Base-by-base conservation (phyloP, 345 rosid genomes). In the Citrus maxima region DNA sequence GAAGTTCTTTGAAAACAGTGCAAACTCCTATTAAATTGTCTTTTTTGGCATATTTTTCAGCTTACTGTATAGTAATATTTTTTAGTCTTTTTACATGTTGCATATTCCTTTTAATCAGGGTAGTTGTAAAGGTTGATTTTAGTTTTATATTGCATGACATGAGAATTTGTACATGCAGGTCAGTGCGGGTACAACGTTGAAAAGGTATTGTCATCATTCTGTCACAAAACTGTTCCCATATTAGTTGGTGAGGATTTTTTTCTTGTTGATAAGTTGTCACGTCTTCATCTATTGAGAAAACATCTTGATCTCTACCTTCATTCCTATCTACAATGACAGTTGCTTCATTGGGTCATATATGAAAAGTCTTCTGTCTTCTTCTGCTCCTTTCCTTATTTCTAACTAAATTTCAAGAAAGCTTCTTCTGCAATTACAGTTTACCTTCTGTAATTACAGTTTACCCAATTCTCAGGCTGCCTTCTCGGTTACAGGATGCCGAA, bases 141-240 rank as follows among this genome's bases (percentile, higher is more conserved):
- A 24, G 55, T 74, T 28, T 28, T 68, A 35, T 76, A 49, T 78
- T 71, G 58, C 38, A 37, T 78, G 72, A 79, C 66, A 51, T 80
- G 30, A 73, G 35, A 61, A 16, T 66, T 79, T 64, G 73, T 38
- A 42, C 84, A 87, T 88, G 84, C 89, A 95, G 99, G 96, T 85
- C 93, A 91, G 79, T 95, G 93, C 75, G 90, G 94, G 8, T 88
- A 92, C 80, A 79, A 91, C 83, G 85, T 91, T 69, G 91, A 88
- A 60, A 91, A 87, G 99, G 99, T 95, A 88, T 65, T 37, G 13
- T 82, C 63, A 32, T 77, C 62, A 69, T 77, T 81, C 2, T 46
- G 37, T 58, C 77, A 46, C 79, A 75, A 65, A 71, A 54, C 32
- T 46, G 62, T 70, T 24, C 32, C 42, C 18, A 35, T 67, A 67